Conservation (phyloP, 768 basidiomycete genomes). For the Mycena vitilis region DNA sequence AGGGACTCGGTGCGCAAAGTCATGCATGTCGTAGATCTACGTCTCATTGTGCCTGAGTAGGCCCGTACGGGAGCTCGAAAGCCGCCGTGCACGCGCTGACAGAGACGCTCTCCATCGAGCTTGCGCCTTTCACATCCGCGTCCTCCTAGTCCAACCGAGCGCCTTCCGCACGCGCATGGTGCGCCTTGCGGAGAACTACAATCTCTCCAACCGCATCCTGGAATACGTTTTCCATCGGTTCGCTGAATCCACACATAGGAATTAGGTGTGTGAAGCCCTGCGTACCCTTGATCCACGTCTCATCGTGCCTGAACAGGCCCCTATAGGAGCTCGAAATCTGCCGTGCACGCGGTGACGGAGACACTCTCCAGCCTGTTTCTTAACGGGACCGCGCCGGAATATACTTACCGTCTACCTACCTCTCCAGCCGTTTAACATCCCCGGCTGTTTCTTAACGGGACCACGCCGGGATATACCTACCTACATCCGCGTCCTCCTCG, state of each 20-base stretch:
- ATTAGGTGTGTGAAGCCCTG: conserved; percentile 41
- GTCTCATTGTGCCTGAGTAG: conserved; percentile 37
- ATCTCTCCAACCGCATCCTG: conserved; percentile 59
- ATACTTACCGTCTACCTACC: too few species aligned
- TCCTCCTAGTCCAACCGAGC: conserved; percentile 69
- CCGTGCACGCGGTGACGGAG: conserved; percentile 68
- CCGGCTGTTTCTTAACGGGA: too few species aligned
- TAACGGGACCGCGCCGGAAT: too few species aligned
- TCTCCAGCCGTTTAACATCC: conserved; percentile 65
- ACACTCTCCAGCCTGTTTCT: conserved; percentile 64
- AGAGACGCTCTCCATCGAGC: conserved; percentile 67
- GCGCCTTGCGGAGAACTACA: conserved; percentile 58
- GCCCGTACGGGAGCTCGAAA: conserved; percentile 66
- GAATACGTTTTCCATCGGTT: conserved; percentile 60
- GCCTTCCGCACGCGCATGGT: conserved; percentile 65
- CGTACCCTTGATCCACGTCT: not conserved
- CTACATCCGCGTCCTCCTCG: conserved; percentile 67
- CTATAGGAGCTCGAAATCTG: conserved; percentile 71
- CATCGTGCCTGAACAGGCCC: conserved; percentile 43
- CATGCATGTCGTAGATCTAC: not conserved
- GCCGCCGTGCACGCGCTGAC: conserved; percentile 70
- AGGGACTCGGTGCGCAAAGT: conserved; percentile 49
- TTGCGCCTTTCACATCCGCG: conserved; percentile 67
- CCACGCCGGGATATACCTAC: too few species aligned
- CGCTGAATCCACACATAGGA: conserved; percentile 41